A percentile compares a stretch with the other conserved stretches of the same genome.
These are phyloP conservation scores for Xylaria acuta DNA, from an alignment of 495 filamentous ascomycete genomes.

Conservation along the genomic window DNA sequence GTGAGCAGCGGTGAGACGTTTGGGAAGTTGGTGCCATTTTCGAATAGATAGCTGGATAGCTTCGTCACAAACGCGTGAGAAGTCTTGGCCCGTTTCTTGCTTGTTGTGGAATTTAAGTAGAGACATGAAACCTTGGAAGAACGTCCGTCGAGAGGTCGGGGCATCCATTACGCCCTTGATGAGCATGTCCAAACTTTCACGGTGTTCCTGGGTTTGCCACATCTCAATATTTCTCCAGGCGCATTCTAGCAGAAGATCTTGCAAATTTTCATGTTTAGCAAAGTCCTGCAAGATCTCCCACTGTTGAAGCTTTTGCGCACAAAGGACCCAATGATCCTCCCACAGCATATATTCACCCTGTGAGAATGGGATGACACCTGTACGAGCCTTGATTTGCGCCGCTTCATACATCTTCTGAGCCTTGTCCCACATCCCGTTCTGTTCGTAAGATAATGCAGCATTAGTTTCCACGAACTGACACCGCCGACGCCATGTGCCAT, in stretches of 20 bases:
- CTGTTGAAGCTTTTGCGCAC: slow-evolving; percentile 96
- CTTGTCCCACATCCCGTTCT: slow-evolving; percentile 99
- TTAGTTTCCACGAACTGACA: slow-evolving; percentile 97
- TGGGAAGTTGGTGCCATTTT: slow-evolving; percentile 97
- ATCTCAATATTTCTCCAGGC: slow-evolving; percentile 93
- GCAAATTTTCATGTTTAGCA: slow-evolving; percentile 98
- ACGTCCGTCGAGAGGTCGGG: slow-evolving; percentile 88
- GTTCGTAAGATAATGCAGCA: slow-evolving; percentile 94
- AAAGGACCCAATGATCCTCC: slow-evolving; percentile 99
- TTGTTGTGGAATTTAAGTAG: slow-evolving; percentile 91
- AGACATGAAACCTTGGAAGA: slow-evolving; percentile 98
- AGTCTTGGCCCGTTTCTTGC: slow-evolving; percentile 78
- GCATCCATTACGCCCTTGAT: slow-evolving; percentile 98
- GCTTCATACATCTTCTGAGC: slow-evolving; percentile 94
- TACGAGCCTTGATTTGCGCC: slow-evolving; percentile 95
- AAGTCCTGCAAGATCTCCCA: slow-evolving; percentile 98
- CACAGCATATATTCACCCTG: slow-evolving; percentile 97
- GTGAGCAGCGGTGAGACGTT: slow-evolving; percentile 92
- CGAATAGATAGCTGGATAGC: slow-evolving; percentile 94
- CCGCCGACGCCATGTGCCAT: slow-evolving; percentile 94
- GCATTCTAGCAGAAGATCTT: slow-evolving; percentile 93
- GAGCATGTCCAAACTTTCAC: slow-evolving; percentile 85
- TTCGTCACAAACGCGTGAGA: slow-evolving; percentile 89
- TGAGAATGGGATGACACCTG: slow-evolving; percentile 90
- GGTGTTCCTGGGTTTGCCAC: slow-evolving; percentile 83